Evolutionary conservation across 2,329 filamentous ascomycete genomes (phyloP), one percentile per base, ranked within the genome.

Genomic region (Diaporthe citriasiana): DNA sequence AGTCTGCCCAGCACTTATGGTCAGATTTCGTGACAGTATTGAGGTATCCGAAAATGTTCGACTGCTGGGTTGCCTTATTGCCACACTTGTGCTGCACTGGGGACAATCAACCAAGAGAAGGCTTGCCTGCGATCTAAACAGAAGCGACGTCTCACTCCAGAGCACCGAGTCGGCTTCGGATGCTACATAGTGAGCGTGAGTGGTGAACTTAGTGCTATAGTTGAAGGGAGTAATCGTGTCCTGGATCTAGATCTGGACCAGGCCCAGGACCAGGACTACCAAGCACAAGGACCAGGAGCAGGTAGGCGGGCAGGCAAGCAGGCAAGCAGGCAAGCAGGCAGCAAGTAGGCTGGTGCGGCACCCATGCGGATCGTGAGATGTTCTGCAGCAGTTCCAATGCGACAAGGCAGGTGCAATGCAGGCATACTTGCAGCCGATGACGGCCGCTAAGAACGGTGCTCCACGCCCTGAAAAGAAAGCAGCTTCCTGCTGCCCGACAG

Each of bases 351-450:
- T 25, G 55, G 55, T 38, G 27, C 42, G 42, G 25, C 27, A 25
- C 30, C 42, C 60, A 50, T 51, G 63, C 63, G n/a, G 22, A 66
- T 66, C 63, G 63, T 38, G 30, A 66, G 30, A 66, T 66, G 45
- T 51, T 27, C 22, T 51, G 45, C 63, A 66, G 33, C 63, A 51
- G 30, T 51, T 51, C 22, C 63, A 51, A 65, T 65, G 25, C 42
- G 45, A 65, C 27, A 13, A 40, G 27, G 40, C 38, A 22, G 27
- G 27, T 47, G 19, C 19, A n/a, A 42, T 4, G 40, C 59, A 65
- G 40, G 40, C 63, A 68, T 35, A 38, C 45, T 35, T 68, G 63
- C 63, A 53, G 63, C 63, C 63, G 63, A 68, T 68, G 45, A 53
- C 63, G 63, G 63, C 63, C 47, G 63, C 63, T 68, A 68, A 68